Evolutionary conservation across 352 stramenopile species (phyloP).

Genomic region (Globisporangium spiculum): DNA sequence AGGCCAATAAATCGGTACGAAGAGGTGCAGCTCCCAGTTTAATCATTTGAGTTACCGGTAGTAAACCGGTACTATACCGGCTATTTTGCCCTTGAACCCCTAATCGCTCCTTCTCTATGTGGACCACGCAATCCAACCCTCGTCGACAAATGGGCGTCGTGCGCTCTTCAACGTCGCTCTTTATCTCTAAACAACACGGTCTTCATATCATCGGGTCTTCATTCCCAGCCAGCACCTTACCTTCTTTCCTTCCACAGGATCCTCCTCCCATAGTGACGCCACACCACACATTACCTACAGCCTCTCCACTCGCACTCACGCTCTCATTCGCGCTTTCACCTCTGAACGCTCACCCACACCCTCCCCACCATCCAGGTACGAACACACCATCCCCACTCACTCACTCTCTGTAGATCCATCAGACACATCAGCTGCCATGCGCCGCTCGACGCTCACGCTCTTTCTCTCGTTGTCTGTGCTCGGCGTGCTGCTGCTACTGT

Average conservation of each 20-base stretch:
- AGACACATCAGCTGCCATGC: not conserved
- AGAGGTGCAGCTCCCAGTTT: too few species aligned
- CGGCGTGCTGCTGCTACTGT: not conserved
- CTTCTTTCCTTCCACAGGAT: too few species aligned
- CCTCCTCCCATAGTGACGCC: too few species aligned
- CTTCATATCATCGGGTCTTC: constrained; percentile 8
- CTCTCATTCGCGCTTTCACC: constrained; percentile 1
- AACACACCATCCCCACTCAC: not conserved
- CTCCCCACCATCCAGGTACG: not conserved
- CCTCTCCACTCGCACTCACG: too few species aligned
- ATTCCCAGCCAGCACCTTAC: not conserved
- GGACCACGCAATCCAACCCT: not conserved
- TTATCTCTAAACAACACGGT: not conserved
- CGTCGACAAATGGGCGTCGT: not conserved
- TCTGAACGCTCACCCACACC: not conserved
- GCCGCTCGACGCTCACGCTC: constrained; percentile 2
- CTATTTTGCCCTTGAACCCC: not conserved
- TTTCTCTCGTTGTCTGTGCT: not conserved
- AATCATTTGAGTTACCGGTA: not conserved
- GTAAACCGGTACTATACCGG: not conserved
- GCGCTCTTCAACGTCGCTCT: constrained; percentile 3
- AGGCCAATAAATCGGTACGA: too few species aligned
- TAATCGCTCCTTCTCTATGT: not conserved
- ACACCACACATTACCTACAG: too few species aligned
- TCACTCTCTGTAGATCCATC: too few species aligned